Evolutionary conservation across 257 asterid species (phyloP), one percentile per base, ranked within the genome.

Genomic region (Solanum infundibuliforme): DNA sequence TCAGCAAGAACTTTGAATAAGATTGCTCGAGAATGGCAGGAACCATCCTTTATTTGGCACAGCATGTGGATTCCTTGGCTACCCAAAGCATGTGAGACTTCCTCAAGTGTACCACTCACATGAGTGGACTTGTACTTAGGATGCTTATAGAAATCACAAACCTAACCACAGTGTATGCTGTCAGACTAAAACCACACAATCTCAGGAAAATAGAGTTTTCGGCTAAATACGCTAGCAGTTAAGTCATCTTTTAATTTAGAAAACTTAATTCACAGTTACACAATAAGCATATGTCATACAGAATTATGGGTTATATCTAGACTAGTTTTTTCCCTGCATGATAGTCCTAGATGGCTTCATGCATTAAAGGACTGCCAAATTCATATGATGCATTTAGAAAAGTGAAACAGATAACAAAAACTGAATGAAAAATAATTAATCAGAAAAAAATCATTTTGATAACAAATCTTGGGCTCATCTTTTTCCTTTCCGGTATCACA

Each of bases 1-100:
- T 96, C 98, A 32, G 98, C 98, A 89, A 96, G 98, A 92, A 95
- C 96, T 93, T 96, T 96, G 93, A 96, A 96, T 87, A 96, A 93
- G 90, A 96, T 94, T 89, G 99, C 95, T 90, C 93, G 94, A 86
- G 98, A 91, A 90, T 91, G 96, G 91, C 98, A 96, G 76, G 98
- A 94, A 41, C 96, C 96, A 79, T 90, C 95, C 91, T 95, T 96
- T 87, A 94, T 92, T 90, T 96, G 98, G 87, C 98, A 94, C 88
- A 96, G 91, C 94, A 96, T 87, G 87, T 93, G 95, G 91, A 94
- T 91, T 83, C 99, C 99, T 86, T 94, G 98, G 91, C 87, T 95
- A 87, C 90, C 94, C 89, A 94, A 90, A 87, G 95, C 94, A 81
- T 94, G 92, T 81, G 95, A 94, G 83, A 92, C 95, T 89, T 94